Conservation (phyloP, 164 flowering plant species). For the Magnolia changhungtana region DNA sequence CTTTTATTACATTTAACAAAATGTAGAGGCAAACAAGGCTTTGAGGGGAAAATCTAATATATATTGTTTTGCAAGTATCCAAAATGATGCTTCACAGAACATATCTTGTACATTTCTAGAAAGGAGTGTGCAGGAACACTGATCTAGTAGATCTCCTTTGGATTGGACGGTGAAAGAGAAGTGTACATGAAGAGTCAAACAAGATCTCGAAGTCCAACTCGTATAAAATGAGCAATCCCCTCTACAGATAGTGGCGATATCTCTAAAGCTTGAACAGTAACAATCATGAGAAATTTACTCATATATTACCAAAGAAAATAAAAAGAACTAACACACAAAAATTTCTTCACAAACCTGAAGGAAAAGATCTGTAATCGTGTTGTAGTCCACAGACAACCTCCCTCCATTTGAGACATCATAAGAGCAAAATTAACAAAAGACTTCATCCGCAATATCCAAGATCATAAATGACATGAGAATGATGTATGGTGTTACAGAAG, state of each 20-base stretch:
- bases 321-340: not conserved
- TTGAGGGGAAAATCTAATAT: no score
- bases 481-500: not conserved
- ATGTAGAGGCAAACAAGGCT: no score
- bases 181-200: not conserved
- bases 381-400: conserved; percentile 95
- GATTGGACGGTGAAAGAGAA: no score
- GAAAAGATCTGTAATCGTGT: conserved; percentile 93
- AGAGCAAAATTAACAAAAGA: conserved; percentile 96
- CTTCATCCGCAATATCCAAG: conserved; percentile 52
- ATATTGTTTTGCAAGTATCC: not conserved
- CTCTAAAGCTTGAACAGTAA: not conserved
- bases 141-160: not conserved
- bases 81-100: not conserved
- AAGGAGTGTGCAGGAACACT: not conserved
- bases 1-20: no score
- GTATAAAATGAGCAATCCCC: not conserved
- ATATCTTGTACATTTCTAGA: not conserved
- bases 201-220: not conserved
- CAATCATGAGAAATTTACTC: not conserved
- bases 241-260: not conserved
- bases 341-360: conserved; percentile 61
- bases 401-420: conserved; percentile 99
- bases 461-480: not conserved
- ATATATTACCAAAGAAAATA: not conserved